Evolutionary conservation across 2,329 filamentous ascomycete species (phyloP), one percentile per base, ranked within the genome.

Genomic region (Pseudogymnoascus pannorum): DNA sequence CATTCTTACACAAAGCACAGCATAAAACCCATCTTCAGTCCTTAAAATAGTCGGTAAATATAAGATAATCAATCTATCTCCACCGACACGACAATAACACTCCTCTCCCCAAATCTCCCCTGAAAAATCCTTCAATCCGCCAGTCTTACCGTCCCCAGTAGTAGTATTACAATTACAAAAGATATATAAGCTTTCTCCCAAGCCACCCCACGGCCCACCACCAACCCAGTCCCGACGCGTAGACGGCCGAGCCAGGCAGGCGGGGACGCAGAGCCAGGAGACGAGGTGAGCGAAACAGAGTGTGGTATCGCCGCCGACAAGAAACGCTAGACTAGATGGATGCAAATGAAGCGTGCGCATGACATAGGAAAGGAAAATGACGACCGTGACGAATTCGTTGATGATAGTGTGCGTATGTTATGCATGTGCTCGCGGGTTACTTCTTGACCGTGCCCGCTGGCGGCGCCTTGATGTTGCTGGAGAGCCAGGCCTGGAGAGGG

Each of bases 401-500:
- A 31, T 54, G 16, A 31, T 54, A 11, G n/a, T 54, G 16, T 31
- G 5, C 16, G 26, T 54, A 31, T 20, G 22, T 14, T 48, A 14
- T 48, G 7, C 42, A 7, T n/a, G 6, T 48, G 48, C 48, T 31
- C 3, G 18, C 26, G n/a, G 24, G 5, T 54, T 68, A 69, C 63
- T 68, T 69, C 64, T 69, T 69, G 44, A 57, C 59, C 40, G 63
- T 63, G 12, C 59, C 64, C 38, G 61, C 63, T 16, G 80, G 77
- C 44, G 81, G 81, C 5, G 82, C 77, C 78, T 92, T 92, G 77
- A 92, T 87, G 72, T 92, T 92, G 77, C 91, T 91, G 66, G 88
- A 91, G 67, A 93, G 80, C 89, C 89, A 92, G 60, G 86, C 79
- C 81, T 83, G 65, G 20, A 57, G 60, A 57, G 18, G 33, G 31